Percentiles rank a stretch among this genome's conserved stretches.
These are phyloP conservation scores for Wickerhamomyces queroliae DNA, from an alignment of 805 yeast genomes.

Conservation along the genomic window DNA sequence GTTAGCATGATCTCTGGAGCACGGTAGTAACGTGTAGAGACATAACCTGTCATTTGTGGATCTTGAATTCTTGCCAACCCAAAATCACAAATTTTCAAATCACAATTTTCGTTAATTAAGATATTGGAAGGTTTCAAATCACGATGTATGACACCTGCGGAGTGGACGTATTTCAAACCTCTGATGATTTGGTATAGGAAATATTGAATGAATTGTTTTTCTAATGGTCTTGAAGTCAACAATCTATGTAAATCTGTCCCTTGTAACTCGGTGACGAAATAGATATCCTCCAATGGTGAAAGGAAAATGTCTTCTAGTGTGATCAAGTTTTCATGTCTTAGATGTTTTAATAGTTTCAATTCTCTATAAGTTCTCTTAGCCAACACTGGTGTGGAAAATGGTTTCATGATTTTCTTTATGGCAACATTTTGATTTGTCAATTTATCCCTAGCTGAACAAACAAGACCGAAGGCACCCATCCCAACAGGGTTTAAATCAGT, in stretches of 20 bases:
- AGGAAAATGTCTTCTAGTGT: constrained; percentile 90
- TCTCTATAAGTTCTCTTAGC: constrained; percentile 97
- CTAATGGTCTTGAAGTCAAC: constrained; percentile 88
- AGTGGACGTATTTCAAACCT: constrained; percentile 84
- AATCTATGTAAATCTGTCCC: constrained; percentile 95
- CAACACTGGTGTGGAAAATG: constrained; percentile 88
- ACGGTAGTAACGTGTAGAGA: constrained; percentile 89
- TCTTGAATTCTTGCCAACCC: constrained; percentile 97
- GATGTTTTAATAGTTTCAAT: constrained; percentile 84
- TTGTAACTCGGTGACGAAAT: constrained; percentile 93
- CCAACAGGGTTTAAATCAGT: constrained; percentile 95
- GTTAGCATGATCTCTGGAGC: constrained; percentile 99
- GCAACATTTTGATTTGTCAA: constrained; percentile 92
- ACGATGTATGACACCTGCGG: constrained; percentile 88
- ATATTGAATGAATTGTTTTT: constrained; percentile 94
- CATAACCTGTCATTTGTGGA: constrained; percentile 99
- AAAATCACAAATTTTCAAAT: constrained; percentile 85
- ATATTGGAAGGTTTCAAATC: constrained; percentile 85
- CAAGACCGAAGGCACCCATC: constrained; percentile 99
- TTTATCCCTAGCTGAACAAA: constrained; percentile 92
- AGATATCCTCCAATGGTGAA: constrained; percentile 90
- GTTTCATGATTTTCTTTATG: constrained; percentile 95
- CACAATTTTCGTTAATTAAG: constrained; percentile 84
- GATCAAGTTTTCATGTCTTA: constrained; percentile 91
- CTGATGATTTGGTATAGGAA: constrained; percentile 91